These are phyloP conservation scores for Zopfia rhizophila DNA, from an alignment of 2,329 filamentous ascomycete genomes.

Conservation along the genomic window DNA sequence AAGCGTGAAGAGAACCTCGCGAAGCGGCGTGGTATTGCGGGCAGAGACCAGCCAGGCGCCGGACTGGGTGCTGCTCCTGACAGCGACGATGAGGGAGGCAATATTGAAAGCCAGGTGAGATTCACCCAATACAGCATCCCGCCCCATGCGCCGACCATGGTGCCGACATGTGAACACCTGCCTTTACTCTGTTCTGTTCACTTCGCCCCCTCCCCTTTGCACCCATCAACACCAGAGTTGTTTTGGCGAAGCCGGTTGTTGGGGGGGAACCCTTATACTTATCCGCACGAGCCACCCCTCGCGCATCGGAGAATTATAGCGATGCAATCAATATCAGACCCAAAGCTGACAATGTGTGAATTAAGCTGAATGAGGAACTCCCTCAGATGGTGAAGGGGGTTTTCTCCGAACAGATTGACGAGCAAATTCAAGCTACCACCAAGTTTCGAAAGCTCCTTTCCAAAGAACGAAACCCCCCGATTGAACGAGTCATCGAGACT, in stretches of 20 bases:
- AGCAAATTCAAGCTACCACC: conserved; percentile 96
- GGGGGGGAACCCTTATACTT: conserved; percentile 23
- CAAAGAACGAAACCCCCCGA: conserved; percentile 98
- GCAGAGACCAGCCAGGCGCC: conserved; percentile 77
- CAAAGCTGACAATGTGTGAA: conserved; percentile 25
- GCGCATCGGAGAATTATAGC: no score
- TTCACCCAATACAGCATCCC: conserved; percentile 26
- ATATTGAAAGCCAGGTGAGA: conserved; percentile 95
- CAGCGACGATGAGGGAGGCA: conserved; percentile 95
- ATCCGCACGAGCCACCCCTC: conserved; percentile 24
- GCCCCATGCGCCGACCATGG: not conserved
- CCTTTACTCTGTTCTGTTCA: not conserved
- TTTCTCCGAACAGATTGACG: conserved; percentile 98
- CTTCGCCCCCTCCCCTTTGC: not conserved
- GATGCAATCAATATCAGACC: not conserved
- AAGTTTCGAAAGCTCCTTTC: conserved; percentile 98
- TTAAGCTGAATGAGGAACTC: conserved; percentile 93
- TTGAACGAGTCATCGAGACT: conserved; percentile 99
- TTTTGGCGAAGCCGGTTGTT: conserved; percentile 8
- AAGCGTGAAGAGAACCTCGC: conserved; percentile 99
- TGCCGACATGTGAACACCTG: not conserved
- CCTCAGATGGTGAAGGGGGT: conserved; percentile 98
- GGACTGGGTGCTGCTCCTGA: conserved; percentile 89
- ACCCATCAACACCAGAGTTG: conserved; percentile 10
- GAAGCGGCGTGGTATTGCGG: conserved; percentile 94